Evolutionary conservation across 75 land plant genomes (phyloP), one percentile per base, ranked within the genome.

Genomic region (Gnetum montanum): DNA sequence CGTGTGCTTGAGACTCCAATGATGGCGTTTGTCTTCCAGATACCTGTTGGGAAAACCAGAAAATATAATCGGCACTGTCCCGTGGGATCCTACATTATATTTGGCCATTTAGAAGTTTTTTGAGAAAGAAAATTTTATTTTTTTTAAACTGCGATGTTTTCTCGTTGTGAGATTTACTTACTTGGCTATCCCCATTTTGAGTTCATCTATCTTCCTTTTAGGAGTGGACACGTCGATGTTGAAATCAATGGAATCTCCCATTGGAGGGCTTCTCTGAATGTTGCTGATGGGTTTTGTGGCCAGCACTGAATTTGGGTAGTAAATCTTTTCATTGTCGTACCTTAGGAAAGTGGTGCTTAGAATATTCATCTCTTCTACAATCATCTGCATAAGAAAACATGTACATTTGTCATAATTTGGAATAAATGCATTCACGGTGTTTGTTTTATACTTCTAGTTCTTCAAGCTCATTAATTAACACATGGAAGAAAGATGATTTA

Each of bases 321-420:
- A 76, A 35, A 84, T 71, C 54, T 84, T 84, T 57, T 75, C 84
- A 62, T 84, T 80, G 71, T 84, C 80, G 43, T 58, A 67, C 44
- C 68, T 63, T 66, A 82, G 41, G 49, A 82, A 82, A 20, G 74
- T 53, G 6, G 85, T 82, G 3, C 78, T 82, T 34, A 82, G 56
- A 22, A 82, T 82, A 31, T 78, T 78, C 85, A 81, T 79, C 55
- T 78, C 82, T 49, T 83, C 86, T 3, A 83, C 86, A 26, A 69
- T 51, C 79, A 83, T 64, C 86, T 83, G 71, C 44, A 59, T 25
- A 28, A 49, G 37, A 56, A 24, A 11, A 27, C 11, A 27, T 6
- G 25, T 18, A 29, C 48, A 2, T 13, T 40, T 40, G n/a, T 13
- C 15, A 40, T 16, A 40, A 40, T 0, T 40, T 40, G 43, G 43